phyloP scores from a whole-genome alignment of 768 basidiomycete species.

The Dentipellis fragilis region DNA sequence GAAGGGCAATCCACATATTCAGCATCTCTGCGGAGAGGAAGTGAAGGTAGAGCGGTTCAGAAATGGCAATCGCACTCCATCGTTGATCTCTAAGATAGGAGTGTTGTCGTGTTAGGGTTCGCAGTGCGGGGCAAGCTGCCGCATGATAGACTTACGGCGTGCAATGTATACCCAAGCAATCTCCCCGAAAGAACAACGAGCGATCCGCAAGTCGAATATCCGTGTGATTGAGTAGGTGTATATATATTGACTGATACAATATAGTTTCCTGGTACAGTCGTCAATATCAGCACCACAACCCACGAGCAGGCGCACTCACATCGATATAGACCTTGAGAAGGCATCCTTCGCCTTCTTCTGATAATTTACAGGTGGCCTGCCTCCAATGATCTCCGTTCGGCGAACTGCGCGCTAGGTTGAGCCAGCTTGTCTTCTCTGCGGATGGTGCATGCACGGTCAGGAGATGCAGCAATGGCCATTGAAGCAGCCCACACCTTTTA shows the following conservation, averaged over 20 bases:
- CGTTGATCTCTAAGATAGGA: slow-evolving; percentile 39
- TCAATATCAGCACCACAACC: neutral
- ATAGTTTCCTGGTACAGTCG: slow-evolving; percentile 46
- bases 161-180: slow-evolving; percentile 66
- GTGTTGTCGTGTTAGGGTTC: slow-evolving; percentile 7
- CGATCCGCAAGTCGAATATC: slow-evolving; percentile 71
- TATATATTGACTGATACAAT: slow-evolving; percentile 61
- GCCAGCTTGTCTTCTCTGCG: slow-evolving; percentile 70
- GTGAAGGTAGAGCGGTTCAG: slow-evolving; percentile 66
- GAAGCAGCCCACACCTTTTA: slow-evolving; percentile 40
- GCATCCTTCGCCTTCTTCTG: slow-evolving; percentile 58
- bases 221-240: slow-evolving; percentile 66
- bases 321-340: slow-evolving; percentile 68
- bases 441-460: no score
- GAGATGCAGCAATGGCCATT: neutral
- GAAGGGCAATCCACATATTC: slow-evolving; percentile 69
- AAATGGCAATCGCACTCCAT: slow-evolving; percentile 39
- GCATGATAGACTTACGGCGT: slow-evolving; percentile 42
- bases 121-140: neutral
- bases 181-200: slow-evolving; percentile 68
- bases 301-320: slow-evolving; percentile 29
- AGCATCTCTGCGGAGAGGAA: slow-evolving; percentile 55
- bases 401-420: slow-evolving; percentile 42
- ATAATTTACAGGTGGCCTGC: slow-evolving; percentile 58
- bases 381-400: slow-evolving; percentile 58